Percentiles rank a stretch among this genome's conserved stretches.
Evolutionary conservation across 2,329 filamentous ascomycete genomes (phyloP).

Genomic region (Colletotrichum coccodes): DNA sequence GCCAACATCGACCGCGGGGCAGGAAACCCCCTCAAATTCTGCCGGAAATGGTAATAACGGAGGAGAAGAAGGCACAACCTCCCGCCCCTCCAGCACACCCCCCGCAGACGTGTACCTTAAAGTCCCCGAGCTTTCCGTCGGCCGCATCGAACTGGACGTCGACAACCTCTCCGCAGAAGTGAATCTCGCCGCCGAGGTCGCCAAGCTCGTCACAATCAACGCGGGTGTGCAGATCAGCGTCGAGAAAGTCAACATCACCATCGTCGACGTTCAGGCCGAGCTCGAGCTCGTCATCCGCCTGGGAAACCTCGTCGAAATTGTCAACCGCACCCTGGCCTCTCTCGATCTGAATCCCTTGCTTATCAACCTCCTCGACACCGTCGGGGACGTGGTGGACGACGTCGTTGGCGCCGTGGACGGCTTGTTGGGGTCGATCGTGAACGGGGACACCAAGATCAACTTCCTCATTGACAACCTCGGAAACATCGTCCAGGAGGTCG

Average conservation of each 20-base stretch:
- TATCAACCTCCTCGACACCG: constrained; percentile 64
- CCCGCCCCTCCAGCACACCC: constrained; percentile 41
- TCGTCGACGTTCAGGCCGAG: constrained; percentile 67
- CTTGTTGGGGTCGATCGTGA: constrained; percentile 66
- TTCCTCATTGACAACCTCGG: constrained; percentile 71
- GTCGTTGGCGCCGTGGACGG: constrained; percentile 68
- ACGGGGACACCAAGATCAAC: constrained; percentile 62
- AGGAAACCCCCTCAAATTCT: constrained; percentile 35
- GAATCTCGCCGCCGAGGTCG: constrained; percentile 69
- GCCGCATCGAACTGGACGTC: constrained; percentile 68
- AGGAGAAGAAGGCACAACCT: constrained; percentile 35
- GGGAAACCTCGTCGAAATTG: constrained; percentile 68
- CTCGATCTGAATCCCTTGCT: constrained; percentile 71
- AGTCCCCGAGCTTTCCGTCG: constrained; percentile 67
- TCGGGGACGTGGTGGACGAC: constrained; percentile 59
- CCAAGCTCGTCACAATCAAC: constrained; percentile 63
- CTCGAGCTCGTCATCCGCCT: constrained; percentile 69
- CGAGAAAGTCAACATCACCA: constrained; percentile 67
- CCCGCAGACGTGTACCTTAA: constrained; percentile 67
- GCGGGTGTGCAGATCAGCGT: constrained; percentile 64
- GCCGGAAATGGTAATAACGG: constrained; percentile 35
- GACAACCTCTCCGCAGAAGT: constrained; percentile 68
- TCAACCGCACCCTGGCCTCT: constrained; percentile 68
- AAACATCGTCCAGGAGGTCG: constrained; percentile 70
- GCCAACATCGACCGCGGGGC: constrained; percentile 26